These are phyloP conservation scores for Naematelia encephala DNA, from an alignment of 768 basidiomycete genomes.

Conservation along the genomic window DNA sequence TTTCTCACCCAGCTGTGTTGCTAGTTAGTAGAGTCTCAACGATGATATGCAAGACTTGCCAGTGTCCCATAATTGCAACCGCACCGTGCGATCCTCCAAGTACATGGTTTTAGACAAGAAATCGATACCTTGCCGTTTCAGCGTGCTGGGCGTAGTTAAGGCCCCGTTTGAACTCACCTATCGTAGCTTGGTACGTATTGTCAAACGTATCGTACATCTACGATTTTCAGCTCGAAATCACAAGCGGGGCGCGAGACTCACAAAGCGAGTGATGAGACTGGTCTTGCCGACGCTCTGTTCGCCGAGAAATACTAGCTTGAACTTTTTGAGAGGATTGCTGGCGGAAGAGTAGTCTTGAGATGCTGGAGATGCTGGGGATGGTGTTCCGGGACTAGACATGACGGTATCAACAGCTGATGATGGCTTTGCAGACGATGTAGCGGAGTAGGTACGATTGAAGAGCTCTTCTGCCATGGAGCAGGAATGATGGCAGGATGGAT, in stretches of 20 bases:
- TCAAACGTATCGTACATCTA: slow-evolving; percentile 99
- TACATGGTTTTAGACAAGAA: slow-evolving; percentile 99
- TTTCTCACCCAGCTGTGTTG: slow-evolving; percentile 31
- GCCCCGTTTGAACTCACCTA: slow-evolving; percentile 25
- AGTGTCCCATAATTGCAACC: slow-evolving; percentile 98
- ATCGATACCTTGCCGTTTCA: slow-evolving; percentile 64
- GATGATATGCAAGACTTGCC: slow-evolving; percentile 64
- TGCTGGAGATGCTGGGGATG: slow-evolving; percentile 6
- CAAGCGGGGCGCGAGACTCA: slow-evolving; percentile 12
- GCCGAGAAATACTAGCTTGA: slow-evolving; percentile 91
- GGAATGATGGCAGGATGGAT: not conserved
- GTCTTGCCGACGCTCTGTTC: slow-evolving; percentile 99
- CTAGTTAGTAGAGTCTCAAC: not conserved
- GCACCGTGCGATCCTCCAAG: slow-evolving; percentile 93
- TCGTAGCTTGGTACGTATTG: slow-evolving; percentile 74
- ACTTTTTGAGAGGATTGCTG: slow-evolving; percentile 62
- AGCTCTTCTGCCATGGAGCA: not conserved
- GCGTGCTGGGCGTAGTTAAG: not conserved
- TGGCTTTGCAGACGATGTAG: not conserved
- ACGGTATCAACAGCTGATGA: not conserved
- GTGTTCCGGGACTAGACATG: slow-evolving; percentile 21
- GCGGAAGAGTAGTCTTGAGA: slow-evolving; percentile 27
- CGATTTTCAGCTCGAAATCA: slow-evolving; percentile 8
- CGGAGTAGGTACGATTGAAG: not conserved
- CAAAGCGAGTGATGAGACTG: slow-evolving; percentile 88